Evolutionary conservation across 371 early-diverging fungal species (phyloP).

Genomic region (Mortierella sp.): DNA sequence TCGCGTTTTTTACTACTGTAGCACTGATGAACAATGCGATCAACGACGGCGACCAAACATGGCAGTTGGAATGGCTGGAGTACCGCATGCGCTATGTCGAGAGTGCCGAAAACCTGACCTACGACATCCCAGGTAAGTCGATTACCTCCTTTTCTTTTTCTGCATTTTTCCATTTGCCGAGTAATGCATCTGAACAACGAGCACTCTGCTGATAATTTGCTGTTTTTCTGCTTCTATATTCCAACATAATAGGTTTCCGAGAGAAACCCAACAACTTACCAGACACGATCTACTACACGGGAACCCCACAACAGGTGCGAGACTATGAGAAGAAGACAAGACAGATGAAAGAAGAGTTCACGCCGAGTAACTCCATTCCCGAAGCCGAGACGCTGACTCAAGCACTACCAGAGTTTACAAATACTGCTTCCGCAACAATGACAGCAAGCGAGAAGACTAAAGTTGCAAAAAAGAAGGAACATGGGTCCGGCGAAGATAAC

Average conservation of each 20-base stretch:
- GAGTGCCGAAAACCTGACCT: slow-evolving; percentile 19
- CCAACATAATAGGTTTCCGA: slow-evolving; percentile 25
- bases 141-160: background rate
- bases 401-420: too few relatives aligned
- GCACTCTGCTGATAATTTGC: too few relatives aligned
- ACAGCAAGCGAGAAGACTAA: too few relatives aligned
- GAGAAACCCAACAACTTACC: slow-evolving; percentile 17
- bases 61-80: slow-evolving; percentile 9
- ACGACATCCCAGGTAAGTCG: slow-evolving; percentile 14
- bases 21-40: slow-evolving; percentile 16
- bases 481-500: too few relatives aligned
- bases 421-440: too few relatives aligned
- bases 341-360: background rate
- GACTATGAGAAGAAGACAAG: slow-evolving; percentile 4
- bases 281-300: slow-evolving; percentile 14
- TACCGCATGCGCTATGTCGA: background rate
- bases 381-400: too few relatives aligned
- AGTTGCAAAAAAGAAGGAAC: too few relatives aligned
- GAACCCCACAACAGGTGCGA: background rate
- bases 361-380: too few relatives aligned
- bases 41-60: background rate
- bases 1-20: background rate
- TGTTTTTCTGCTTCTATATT: too few relatives aligned
- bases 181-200: too few relatives aligned
- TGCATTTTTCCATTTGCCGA: background rate